Conservation (phyloP, 352 stramenopile genomes). For the Pythium angustatum region DNA sequence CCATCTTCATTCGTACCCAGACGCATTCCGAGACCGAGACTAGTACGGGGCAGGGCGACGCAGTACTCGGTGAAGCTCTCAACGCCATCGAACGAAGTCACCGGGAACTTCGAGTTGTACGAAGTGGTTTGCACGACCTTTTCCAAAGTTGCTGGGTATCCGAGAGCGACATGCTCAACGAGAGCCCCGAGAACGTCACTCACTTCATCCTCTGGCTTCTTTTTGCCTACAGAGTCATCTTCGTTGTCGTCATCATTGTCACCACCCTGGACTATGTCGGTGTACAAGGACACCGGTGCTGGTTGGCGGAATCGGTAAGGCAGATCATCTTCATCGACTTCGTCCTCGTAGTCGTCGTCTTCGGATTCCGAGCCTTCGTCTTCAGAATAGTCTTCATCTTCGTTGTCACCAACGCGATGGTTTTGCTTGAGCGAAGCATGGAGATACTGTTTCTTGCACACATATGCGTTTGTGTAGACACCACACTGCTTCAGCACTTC, state of each 20-base stretch:
- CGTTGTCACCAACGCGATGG: slow-evolving; percentile 51
- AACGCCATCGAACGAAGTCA: slow-evolving; percentile 45
- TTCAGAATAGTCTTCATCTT: slow-evolving; percentile 70
- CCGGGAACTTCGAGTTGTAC: slow-evolving; percentile 59
- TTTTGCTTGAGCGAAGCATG: slow-evolving; percentile 35
- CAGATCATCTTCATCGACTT: slow-evolving; percentile 59
- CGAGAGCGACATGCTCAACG: slow-evolving; percentile 81
- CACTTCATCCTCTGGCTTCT: slow-evolving; percentile 70
- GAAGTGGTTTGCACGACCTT: slow-evolving; percentile 39
- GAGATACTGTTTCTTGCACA: slow-evolving; percentile 73
- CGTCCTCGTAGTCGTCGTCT: slow-evolving; percentile 67
- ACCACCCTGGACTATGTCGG: slow-evolving; percentile 53
- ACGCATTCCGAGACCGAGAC: slow-evolving; percentile 81
- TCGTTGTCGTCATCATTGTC: slow-evolving; percentile 43
- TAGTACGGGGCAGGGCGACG: slow-evolving; percentile 61
- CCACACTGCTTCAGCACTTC: slow-evolving; percentile 88
- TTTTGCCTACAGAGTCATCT: slow-evolving; percentile 47
- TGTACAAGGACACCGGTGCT: slow-evolving; percentile 46
- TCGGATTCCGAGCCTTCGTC: slow-evolving; percentile 63
- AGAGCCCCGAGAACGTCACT: slow-evolving; percentile 73
- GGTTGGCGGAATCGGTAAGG: slow-evolving; percentile 36
- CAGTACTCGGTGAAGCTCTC: slow-evolving; percentile 76
- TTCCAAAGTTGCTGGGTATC: slow-evolving; percentile 60
- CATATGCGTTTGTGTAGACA: slow-evolving; percentile 77
- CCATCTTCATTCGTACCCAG: slow-evolving; percentile 66